phyloP scores from a whole-genome alignment of 2,329 filamentous ascomycete species.

The Aspergillus sp. region DNA sequence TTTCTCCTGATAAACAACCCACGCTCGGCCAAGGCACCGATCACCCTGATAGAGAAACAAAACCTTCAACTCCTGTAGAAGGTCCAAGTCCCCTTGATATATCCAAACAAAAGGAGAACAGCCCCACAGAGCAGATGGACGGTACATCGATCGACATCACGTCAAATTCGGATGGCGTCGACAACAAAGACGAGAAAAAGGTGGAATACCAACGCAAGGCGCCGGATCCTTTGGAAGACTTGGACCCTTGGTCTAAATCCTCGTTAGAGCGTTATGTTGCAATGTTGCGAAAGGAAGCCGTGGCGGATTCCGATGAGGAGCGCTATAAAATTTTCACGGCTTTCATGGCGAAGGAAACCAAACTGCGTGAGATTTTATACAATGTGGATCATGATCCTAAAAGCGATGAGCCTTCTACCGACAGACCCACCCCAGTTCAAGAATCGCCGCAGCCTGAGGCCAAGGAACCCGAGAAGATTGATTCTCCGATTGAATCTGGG shows the following conservation, averaged over 20 bases:
- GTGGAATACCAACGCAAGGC: constrained; percentile 10
- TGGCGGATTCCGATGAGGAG: constrained; percentile 47
- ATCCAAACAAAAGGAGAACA: constrained; percentile 8
- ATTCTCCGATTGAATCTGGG: constrained; percentile 26
- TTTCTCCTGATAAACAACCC: constrained; percentile 21
- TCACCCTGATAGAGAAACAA: constrained; percentile 6
- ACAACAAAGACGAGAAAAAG: constrained; percentile 1
- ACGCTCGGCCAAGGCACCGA: constrained; percentile 10
- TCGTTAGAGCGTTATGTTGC: constrained; percentile 54
- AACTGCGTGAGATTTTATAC: constrained; percentile 48
- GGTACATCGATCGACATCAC: constrained; percentile 1
- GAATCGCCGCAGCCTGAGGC: constrained; percentile 8
- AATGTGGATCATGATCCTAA: constrained; percentile 45
- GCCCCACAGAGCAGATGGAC: not conserved
- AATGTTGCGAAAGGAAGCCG: constrained; percentile 54
- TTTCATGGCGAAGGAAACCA: constrained; percentile 48
- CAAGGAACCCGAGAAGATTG: constrained; percentile 3
- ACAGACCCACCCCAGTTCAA: constrained; percentile 10
- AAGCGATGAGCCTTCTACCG: constrained; percentile 10
- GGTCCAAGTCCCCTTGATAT: constrained; percentile 13
- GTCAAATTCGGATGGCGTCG: constrained; percentile 6
- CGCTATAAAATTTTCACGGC: constrained; percentile 53
- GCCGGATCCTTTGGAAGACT: constrained; percentile 49
- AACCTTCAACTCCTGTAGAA: constrained; percentile 9
- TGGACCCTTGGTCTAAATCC: constrained; percentile 57